Evolutionary conservation across 2,329 filamentous ascomycete genomes (phyloP).

Genomic region (Colletotrichum sp.): DNA sequence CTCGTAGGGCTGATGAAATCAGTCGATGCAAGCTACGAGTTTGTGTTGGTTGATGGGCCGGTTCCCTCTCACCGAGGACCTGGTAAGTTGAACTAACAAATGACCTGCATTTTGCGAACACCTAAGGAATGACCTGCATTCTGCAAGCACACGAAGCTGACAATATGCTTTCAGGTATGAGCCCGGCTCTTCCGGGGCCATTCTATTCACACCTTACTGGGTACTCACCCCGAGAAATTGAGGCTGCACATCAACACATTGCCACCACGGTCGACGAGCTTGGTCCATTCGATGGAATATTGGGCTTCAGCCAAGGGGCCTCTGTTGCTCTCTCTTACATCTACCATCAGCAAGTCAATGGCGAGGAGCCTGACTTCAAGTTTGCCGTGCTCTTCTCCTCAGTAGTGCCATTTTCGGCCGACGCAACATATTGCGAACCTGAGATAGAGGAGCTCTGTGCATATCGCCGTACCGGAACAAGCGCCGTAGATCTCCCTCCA

Average conservation of each 20-base stretch:
- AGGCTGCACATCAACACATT: neutral
- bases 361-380: conserved; percentile 2
- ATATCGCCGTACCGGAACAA: neutral
- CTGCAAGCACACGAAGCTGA: neutral
- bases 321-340: conserved; percentile 8
- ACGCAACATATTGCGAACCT: neutral
- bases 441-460: conserved; percentile 4
- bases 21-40: conserved; percentile 17
- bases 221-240: neutral
- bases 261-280: conserved; percentile 9
- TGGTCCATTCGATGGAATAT: conserved; percentile 25
- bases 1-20: neutral
- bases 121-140: neutral
- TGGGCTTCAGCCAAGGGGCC: conserved; percentile 27
- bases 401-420: neutral
- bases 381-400: conserved; percentile 15
- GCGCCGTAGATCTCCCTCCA: neutral
- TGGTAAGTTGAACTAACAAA: neutral
- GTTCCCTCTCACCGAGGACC: conserved; percentile 5
- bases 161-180: neutral
- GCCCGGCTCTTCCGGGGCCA: neutral
- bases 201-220: conserved; percentile 2
- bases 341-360: conserved; percentile 1
- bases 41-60: conserved; percentile 11
- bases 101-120: neutral